phyloP scores from a whole-genome alignment of 768 basidiomycete species.

The Kwoniella dejecticola region DNA sequence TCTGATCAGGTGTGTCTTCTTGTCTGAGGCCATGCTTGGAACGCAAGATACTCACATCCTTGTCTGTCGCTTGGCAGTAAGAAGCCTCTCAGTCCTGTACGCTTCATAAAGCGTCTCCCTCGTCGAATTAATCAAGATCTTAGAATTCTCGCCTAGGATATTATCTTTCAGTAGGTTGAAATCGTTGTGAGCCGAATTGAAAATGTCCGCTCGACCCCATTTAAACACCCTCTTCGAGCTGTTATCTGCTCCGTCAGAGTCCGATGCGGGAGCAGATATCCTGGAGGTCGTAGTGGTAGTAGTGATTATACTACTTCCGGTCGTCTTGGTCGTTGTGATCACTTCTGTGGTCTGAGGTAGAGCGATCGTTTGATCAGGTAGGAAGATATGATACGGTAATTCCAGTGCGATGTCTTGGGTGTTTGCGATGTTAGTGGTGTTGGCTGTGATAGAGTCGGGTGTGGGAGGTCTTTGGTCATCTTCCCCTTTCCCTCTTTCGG shows the following conservation, averaged over 20 bases:
- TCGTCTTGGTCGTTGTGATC: no score
- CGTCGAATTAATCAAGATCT: conserved; percentile 80
- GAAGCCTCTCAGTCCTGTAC: conserved; percentile 43
- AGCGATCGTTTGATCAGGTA: conserved; percentile 11
- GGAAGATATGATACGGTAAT: conserved; percentile 27
- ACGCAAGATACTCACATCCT: conserved; percentile 2
- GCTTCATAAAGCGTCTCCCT: conserved; percentile 69
- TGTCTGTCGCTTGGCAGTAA: conserved; percentile 16
- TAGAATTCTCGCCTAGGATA: conserved; percentile 80
- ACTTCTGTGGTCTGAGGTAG: background rate
- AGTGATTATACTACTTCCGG: no score
- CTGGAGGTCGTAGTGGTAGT: no score
- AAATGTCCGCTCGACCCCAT: conserved; percentile 87
- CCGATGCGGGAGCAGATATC: no score
- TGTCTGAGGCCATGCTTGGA: no score
- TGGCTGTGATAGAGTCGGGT: conserved; percentile 5
- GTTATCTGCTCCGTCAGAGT: no score
- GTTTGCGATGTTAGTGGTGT: background rate
- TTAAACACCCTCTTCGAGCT: conserved; percentile 64
- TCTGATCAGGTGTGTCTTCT: no score
- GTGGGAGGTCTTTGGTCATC: conserved; percentile 4
- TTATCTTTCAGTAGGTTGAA: conserved; percentile 81
- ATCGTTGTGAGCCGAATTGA: conserved; percentile 83
- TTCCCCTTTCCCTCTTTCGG: background rate
- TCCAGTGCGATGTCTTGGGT: background rate